Conservation (phyloP, 108 stramenopile species). For the Fistulifera solaris region DNA sequence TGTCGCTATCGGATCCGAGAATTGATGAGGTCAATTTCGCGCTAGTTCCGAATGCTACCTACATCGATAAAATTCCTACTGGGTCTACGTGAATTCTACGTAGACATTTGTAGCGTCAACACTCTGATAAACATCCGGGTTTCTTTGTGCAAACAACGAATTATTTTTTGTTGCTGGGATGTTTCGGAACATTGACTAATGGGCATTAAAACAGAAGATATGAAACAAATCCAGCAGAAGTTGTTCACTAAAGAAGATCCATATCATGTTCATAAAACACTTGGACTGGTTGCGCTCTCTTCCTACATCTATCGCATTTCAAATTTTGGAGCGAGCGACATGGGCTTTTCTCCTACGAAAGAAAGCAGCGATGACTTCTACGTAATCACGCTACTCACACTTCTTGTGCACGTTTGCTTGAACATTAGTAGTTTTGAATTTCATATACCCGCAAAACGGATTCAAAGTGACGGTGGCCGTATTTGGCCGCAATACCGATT, state of each 20-base stretch:
- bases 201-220: too few species aligned
- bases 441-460: conserved; percentile 6
- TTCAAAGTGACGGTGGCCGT: conserved; percentile 1
- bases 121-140: too few species aligned
- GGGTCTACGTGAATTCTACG: too few species aligned
- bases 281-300: not conserved
- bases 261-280: conserved; percentile 6
- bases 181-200: too few species aligned
- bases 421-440: conserved; percentile 8
- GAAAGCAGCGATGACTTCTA: too few species aligned
- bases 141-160: too few species aligned
- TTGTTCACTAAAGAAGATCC: conserved; percentile 7
- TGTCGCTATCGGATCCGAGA: too few species aligned
- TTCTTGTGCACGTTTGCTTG: conserved; percentile 1
- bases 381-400: not conserved
- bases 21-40: too few species aligned
- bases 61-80: too few species aligned
- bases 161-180: too few species aligned
- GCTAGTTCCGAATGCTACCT: too few species aligned
- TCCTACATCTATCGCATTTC: not conserved
- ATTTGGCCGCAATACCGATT: conserved; percentile 10
- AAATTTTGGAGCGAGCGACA: not conserved
- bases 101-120: too few species aligned
- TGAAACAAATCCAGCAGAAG: not conserved
- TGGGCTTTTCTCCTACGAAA: conserved; percentile 2